These are phyloP conservation scores for Byssoonygena ceratinophila DNA, from an alignment of 2,329 filamentous ascomycete species.

Conservation along the genomic window DNA sequence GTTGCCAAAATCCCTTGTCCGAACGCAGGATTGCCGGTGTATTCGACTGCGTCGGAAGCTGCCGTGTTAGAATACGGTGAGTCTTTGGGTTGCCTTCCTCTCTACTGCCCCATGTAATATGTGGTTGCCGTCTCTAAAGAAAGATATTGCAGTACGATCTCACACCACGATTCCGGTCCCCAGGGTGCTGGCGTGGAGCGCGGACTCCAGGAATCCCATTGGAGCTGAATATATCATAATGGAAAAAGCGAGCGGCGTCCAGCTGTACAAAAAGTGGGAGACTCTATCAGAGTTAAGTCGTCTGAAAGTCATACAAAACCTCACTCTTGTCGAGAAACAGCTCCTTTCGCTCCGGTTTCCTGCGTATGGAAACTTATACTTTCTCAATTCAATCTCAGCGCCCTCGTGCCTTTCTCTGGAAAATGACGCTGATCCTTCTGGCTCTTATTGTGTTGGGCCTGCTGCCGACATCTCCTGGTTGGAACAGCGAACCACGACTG, in stretches of 20 bases:
- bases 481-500: too few species aligned
- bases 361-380: background rate
- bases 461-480: too few species aligned
- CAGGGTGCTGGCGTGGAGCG: conserved; percentile 14
- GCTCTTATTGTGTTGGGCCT: background rate
- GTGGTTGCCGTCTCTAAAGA: too few species aligned
- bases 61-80: conserved; percentile 23
- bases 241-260: conserved; percentile 20
- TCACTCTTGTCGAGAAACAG: background rate
- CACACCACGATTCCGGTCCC: conserved; percentile 15
- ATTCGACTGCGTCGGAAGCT: conserved; percentile 27
- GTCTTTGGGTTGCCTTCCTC: too few species aligned
- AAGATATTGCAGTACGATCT: background rate
- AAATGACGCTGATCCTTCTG: background rate
- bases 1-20: conserved; percentile 28
- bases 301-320: background rate
- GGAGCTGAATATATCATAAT: conserved; percentile 18
- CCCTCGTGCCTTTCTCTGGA: background rate
- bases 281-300: background rate
- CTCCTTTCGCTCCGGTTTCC: background rate
- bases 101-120: too few species aligned
- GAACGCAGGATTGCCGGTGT: conserved; percentile 22
- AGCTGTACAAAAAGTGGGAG: conserved; percentile 18
- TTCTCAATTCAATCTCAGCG: background rate
- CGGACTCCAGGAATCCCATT: conserved; percentile 14